phyloP scores from a whole-genome alignment of 73 alveolate genomes.

The Paramecium primaurelia region DNA sequence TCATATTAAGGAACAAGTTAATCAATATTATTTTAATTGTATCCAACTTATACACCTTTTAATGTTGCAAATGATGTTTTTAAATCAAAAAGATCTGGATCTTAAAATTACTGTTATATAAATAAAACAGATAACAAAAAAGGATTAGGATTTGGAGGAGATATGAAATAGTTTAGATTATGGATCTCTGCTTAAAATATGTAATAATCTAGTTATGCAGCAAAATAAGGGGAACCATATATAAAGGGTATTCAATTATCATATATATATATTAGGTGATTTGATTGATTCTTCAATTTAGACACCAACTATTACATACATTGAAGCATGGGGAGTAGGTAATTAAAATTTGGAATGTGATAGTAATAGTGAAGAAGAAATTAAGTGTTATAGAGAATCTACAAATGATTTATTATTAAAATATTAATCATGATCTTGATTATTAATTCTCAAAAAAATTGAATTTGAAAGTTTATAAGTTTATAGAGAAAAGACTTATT shows the following conservation, averaged over 20 bases:
- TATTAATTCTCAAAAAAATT: background rate
- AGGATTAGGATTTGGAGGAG: conserved; percentile 47
- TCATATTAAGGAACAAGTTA: conserved; percentile 24
- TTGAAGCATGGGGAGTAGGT: conserved; percentile 41
- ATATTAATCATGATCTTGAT: background rate
- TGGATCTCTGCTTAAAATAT: conserved; percentile 24
- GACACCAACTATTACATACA: background rate
- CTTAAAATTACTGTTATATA: background rate
- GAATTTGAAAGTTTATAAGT: background rate
- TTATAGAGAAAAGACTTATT: too few species aligned
- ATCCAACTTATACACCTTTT: background rate
- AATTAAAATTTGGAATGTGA: background rate
- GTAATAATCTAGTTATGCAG: background rate
- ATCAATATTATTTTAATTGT: background rate
- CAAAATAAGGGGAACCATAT: conserved; percentile 3
- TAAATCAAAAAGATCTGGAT: conserved; percentile 1
- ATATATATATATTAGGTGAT: background rate
- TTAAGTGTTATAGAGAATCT: conserved; percentile 27
- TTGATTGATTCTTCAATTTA: background rate
- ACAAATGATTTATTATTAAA: conserved; percentile 30
- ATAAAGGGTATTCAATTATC: background rate
- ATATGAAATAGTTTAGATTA: conserved; percentile 18
- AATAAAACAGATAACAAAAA: background rate
- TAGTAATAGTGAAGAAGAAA: conserved; percentile 27
- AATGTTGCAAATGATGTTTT: background rate